Base-by-base conservation (phyloP, 805 yeast genomes). In the Schizosaccharomyces octosporus region DNA sequence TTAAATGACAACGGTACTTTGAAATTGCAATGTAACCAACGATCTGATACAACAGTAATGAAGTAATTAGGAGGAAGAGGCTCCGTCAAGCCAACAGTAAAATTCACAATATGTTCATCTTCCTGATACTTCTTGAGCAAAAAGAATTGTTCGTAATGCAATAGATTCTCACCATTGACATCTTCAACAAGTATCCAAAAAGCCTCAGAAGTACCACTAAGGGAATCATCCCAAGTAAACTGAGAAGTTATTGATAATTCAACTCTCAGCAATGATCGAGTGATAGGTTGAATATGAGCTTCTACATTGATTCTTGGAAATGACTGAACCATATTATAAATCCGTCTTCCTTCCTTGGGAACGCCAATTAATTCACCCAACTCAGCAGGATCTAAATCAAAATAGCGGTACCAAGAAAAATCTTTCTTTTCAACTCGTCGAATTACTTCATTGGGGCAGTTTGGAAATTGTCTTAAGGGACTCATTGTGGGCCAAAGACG, bases 401-500 rank as follows among this genome's bases (percentile, higher is more conserved):
- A 78, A 67, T 87, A 90, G 43, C 84, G 81, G 24, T 76, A 70
- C 88, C 95, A 93, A 0, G 96, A 95, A 63, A 87, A 72, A 65
- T 81, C 82, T 0, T 95, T 84, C 24, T 82, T 78, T 70, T 93
- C 98, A 0, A 87, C 80, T 55, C 82, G 82, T 62, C 76, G 76
- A 6, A 93, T 78, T 3, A 89, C 77, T 62, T 84, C 93, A 0
- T 65, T 62, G 0, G 95, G 93, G 42, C 84, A 85, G n/a, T 71
- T 68, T 0, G 79, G 76, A 68, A 86, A 87, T 68, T 93, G 97
- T 63, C 96, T 75, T 62, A 93, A 78, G 0, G 97, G 96, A 0
- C 95, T 81, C 64, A 80, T 83, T 0, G 90, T 80, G 13, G 80
- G 68, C 99, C 99, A 94, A 73, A 86, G 76, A 60, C 95, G 73